Percentiles rank a stretch among this genome's conserved stretches.
Evolutionary conservation across 2,329 filamentous ascomycete genomes (phyloP).

Genomic region (Fusarium sp.): DNA sequence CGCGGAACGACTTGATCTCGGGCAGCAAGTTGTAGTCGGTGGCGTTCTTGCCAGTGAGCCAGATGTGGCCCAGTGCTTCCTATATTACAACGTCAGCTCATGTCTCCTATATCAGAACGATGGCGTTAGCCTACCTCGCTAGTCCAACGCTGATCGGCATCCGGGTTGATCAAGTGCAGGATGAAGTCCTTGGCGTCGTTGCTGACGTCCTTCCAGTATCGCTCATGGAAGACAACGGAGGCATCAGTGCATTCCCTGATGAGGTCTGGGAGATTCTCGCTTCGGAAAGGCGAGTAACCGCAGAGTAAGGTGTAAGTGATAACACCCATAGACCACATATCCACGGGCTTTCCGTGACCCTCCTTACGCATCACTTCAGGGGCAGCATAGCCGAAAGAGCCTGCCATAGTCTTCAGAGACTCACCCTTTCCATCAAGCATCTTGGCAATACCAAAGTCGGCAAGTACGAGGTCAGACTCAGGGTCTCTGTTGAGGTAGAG

Average conservation of each 20-base stretch:
- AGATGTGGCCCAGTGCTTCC: constrained; percentile 85
- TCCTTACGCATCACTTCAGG: constrained; percentile 99
- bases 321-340: constrained; percentile 99
- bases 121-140: constrained; percentile 73
- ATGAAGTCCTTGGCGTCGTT: constrained; percentile 97
- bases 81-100: constrained; percentile 54
- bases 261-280: constrained; percentile 91
- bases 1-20: constrained; percentile 94
- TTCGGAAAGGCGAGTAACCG: constrained; percentile 97
- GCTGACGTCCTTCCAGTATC: constrained; percentile 99
- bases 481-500: constrained; percentile 87
- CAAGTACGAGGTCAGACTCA: constrained; percentile 89
- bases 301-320: constrained; percentile 99
- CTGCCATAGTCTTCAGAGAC: constrained; percentile 97
- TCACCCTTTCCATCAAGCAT: constrained; percentile 93
- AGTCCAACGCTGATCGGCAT: constrained; percentile 81
- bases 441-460: constrained; percentile 98
- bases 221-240: constrained; percentile 93
- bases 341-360: constrained; percentile 97
- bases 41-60: constrained; percentile 92
- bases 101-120: constrained; percentile 12
- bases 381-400: constrained; percentile 97
- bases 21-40: constrained; percentile 97
- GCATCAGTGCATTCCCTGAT: constrained; percentile 93
- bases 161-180: constrained; percentile 81